Evolutionary conservation across 768 basidiomycete species (phyloP), one percentile per base, ranked within the genome.

Genomic region (Udeniomyces megalosporus): DNA sequence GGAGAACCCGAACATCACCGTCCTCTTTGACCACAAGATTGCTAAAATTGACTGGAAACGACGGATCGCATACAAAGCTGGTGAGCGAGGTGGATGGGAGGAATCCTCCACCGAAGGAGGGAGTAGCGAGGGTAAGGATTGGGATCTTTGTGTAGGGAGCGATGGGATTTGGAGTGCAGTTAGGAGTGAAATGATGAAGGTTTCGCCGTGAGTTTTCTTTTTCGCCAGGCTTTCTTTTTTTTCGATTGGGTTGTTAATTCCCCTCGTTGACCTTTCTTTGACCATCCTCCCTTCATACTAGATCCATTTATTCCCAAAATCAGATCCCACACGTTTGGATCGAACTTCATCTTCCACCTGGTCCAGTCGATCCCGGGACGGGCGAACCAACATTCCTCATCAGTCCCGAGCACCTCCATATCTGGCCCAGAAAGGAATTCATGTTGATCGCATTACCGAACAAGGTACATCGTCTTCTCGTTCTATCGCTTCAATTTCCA

Each of bases 361-460:
- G 73, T n/a, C 68, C 72, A 1, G 44, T 61, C 15, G 67, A 70
- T 55, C 67, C 66, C 48, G 62, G 28, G 83, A 62, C 74, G 75
- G 71, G 79, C 80, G 73, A 70, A 71, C 73, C 86, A 81, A 72
- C 78, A 79, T 97, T 86, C 77, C 77, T 83, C 62, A 84, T 99
- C 74, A 89, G 92, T 79, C 86, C 88, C 69, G 85, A 86, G 74
- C 87, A 97, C 75, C 83, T 99, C 68, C 93, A 99, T 77, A 96
- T 99, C 70, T 99, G 93, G 93, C 95, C 93, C 67, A 85, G 93
- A 71, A 88, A 91, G 74, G 88, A 90, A 51, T 97, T 97, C 79
- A 99, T 99, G 93, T 82, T 99, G 70, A 96, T 99, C 70, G 93
- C 90, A 24, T 82, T 99, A 61, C 91, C 93, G 68, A 99, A 99